Conservation (phyloP, 1,284 basidiomycete species). For the Malassezia psittaci region DNA sequence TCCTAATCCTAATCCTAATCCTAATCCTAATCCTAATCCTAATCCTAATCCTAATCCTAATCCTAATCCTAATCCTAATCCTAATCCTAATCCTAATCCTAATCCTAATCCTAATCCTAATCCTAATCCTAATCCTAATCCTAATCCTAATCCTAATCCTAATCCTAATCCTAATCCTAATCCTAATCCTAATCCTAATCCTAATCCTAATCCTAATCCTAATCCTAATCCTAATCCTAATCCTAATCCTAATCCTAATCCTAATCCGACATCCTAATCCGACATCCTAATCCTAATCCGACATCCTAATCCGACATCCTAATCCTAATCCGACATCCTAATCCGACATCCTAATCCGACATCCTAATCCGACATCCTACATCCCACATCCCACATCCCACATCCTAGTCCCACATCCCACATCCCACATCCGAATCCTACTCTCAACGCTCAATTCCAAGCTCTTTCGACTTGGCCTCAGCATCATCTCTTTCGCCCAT, state of each 20-base stretch:
- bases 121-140: constrained; percentile 7
- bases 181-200: constrained; percentile 8
- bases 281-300: neutral
- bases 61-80: constrained; percentile 5
- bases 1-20: no score
- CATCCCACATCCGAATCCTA: no score
- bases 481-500: neutral
- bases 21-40: constrained; percentile 5
- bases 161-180: constrained; percentile 8
- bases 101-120: constrained; percentile 7
- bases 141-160: constrained; percentile 7
- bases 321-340: neutral
- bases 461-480: neutral
- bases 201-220: constrained; percentile 8
- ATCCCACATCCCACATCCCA: neutral
- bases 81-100: constrained; percentile 6
- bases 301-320: no score
- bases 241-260: constrained; percentile 9
- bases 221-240: constrained; percentile 9
- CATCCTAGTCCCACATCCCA: no score
- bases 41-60: constrained; percentile 5
- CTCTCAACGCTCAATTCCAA: no score
- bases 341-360: neutral
- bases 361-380: neutral
- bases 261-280: constrained; percentile 5